phyloP scores from a whole-genome alignment of 2,329 filamentous ascomycete genomes.

The Hirsutella thompsonii region DNA sequence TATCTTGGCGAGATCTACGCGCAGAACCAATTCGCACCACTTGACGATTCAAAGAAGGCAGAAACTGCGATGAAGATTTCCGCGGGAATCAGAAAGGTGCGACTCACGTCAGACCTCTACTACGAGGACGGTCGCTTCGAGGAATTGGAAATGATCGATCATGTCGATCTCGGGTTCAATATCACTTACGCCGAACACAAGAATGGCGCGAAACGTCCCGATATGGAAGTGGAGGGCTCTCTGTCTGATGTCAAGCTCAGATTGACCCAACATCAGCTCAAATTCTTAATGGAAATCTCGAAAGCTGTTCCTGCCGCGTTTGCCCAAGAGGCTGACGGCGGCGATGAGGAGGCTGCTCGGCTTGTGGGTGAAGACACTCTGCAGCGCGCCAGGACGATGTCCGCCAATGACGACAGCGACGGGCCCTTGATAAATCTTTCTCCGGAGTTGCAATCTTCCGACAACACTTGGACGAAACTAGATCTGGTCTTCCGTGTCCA shows the following conservation, averaged over 20 bases:
- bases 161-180: constrained; percentile 87
- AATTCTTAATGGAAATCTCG: constrained; percentile 77
- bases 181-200: constrained; percentile 86
- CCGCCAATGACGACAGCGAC: constrained; percentile 19
- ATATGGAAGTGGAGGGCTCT: constrained; percentile 79
- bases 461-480: constrained; percentile 79
- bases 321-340: constrained; percentile 50
- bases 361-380: constrained; percentile 51
- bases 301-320: constrained; percentile 83
- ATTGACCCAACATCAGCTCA: constrained; percentile 82
- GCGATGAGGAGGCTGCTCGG: constrained; percentile 60
- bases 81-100: constrained; percentile 83
- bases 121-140: constrained; percentile 62
- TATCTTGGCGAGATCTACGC: constrained; percentile 96
- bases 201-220: constrained; percentile 63
- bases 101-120: constrained; percentile 79
- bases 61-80: constrained; percentile 80
- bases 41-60: constrained; percentile 63
- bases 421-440: constrained; percentile 39
- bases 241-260: constrained; percentile 90
- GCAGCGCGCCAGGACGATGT: constrained; percentile 31
- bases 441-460: constrained; percentile 57
- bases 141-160: constrained; percentile 91
- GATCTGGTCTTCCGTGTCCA: constrained; percentile 85
- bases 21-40: constrained; percentile 77